Base-by-base conservation (phyloP, 106 monocot genomes). In the Cymbidium sinense region DNA sequence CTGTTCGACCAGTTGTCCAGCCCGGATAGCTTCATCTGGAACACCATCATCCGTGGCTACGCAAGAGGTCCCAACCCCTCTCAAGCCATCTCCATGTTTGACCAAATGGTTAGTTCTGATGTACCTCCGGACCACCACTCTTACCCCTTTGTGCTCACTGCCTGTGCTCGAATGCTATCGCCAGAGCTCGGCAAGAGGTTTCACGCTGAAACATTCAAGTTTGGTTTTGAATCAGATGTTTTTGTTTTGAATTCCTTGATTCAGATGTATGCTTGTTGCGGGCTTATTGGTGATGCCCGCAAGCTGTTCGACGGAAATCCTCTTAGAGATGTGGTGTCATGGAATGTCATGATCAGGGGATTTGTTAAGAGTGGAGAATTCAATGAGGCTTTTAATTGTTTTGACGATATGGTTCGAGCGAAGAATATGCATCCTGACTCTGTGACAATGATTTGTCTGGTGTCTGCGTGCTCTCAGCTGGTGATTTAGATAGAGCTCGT, bases 301-400 rank as follows among this genome's bases (percentile, higher is more conserved):
- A 47, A 82, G 34, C 17, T 85, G 76, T 85, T 85, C 27, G 79
- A 85, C 23, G 61, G 44, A 76, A 82, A 75, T 44, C 61, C 62
- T 43, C n/a, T 41, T 0, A 43, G 79, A 65, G 82, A 85, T 43
- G 78, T 76, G 1, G 79, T 82, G 1, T 55, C 82, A 6, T 85
- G 82, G 82, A 85, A 82, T 43, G 27, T 75, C 44, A 82, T 85
- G 78, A 82, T 85, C 19, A 78, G 70, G 4, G 78, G 78, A 9
- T 85, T 41, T 58, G 75, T 78, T 27, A 52, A 52, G 6, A 64
- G 15, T 8, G 82, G 85, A 9, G 33, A 75, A 61, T 76, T 34
- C 30, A 5, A 55, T 19, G 19, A 72, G 19, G 84, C 84, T 4
- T 43, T 84, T 28, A 18, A 27, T 67, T 77, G 54, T 34, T 84